Base-by-base conservation (phyloP, 2,329 filamentous ascomycete species). In the Myriangium duriaei region DNA sequence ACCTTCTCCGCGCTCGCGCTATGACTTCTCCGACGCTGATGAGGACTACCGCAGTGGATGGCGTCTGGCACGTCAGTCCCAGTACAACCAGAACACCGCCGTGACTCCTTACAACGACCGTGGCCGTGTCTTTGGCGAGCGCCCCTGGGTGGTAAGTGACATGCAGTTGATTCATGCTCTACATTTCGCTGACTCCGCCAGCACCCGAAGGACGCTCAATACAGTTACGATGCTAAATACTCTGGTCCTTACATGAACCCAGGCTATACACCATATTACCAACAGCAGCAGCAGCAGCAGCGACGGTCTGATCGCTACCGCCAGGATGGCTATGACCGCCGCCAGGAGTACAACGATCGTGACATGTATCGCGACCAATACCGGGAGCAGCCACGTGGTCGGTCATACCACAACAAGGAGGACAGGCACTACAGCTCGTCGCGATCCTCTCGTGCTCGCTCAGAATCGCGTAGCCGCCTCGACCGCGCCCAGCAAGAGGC, bases 371-470 rank as follows among this genome's bases (percentile, higher is more conserved):
- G n/a, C n/a, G n/a, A n/a, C n/a, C n/a, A n/a, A n/a, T n/a, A n/a
- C n/a, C n/a, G n/a, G n/a, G n/a, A n/a, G n/a, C n/a, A n/a, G n/a
- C n/a, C n/a, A n/a, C n/a, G n/a, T n/a, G n/a, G n/a, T n/a, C n/a
- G n/a, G n/a, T n/a, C n/a, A n/a, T n/a, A n/a, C n/a, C n/a, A n/a
- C n/a, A n/a, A n/a, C n/a, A n/a, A n/a, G n/a, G n/a, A n/a, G n/a
- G n/a, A n/a, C n/a, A n/a, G n/a, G n/a, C n/a, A n/a, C n/a, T n/a
- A n/a, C n/a, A n/a, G n/a, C n/a, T n/a, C n/a, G n/a, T n/a, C n/a
- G n/a, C n/a, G n/a, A n/a, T n/a, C n/a, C n/a, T 40, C 49, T 1
- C 47, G 47, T 12, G 52, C 48, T 16, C 46, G 50, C 18, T 51
- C 47, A 19, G 42, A 47, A 16, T 50, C 47, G 6, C 44, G 47